These are phyloP conservation scores for Penicillium parvum DNA, from an alignment of 495 filamentous ascomycete genomes.

Conservation along the genomic window DNA sequence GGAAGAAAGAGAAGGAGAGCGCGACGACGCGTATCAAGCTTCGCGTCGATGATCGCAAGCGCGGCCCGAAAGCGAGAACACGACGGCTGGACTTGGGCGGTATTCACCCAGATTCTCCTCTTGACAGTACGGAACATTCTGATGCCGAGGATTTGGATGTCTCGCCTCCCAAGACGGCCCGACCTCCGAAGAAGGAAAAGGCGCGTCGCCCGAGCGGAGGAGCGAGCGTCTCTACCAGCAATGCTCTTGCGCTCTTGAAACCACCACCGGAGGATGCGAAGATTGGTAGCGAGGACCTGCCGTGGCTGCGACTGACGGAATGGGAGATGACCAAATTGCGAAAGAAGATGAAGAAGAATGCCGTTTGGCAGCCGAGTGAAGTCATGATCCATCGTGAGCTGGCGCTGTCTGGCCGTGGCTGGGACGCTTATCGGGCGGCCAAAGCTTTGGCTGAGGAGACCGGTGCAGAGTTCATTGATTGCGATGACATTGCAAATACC, in stretches of 20 bases:
- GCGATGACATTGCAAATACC: conserved; percentile 46
- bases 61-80: conserved; percentile 31
- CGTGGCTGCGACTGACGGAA: conserved; percentile 85
- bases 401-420: conserved; percentile 68
- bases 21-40: conserved; percentile 57
- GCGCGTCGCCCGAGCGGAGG: conserved; percentile 42
- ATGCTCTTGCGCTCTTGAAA: conserved; percentile 67
- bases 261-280: conserved; percentile 75
- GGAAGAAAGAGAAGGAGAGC: conserved; percentile 37
- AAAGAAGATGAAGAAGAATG: conserved; percentile 99
- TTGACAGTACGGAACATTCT: conserved; percentile 46
- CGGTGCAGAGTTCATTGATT: conserved; percentile 60
- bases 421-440: conserved; percentile 66
- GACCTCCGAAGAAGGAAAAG: conserved; percentile 39
- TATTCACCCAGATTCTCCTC: conserved; percentile 41
- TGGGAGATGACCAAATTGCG: conserved; percentile 88
- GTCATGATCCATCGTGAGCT: conserved; percentile 95
- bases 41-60: conserved; percentile 49
- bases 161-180: conserved; percentile 10
- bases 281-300: conserved; percentile 68
- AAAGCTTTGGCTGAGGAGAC: conserved; percentile 64
- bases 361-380: conserved; percentile 88
- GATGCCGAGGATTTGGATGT: conserved; percentile 31
- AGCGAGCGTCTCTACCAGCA: conserved; percentile 70
- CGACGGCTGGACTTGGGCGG: conserved; percentile 36